A percentile compares a stretch with the other conserved stretches of the same genome.
Conservation (phyloP, 257 asterid species). For the Forsythia suspensa region DNA sequence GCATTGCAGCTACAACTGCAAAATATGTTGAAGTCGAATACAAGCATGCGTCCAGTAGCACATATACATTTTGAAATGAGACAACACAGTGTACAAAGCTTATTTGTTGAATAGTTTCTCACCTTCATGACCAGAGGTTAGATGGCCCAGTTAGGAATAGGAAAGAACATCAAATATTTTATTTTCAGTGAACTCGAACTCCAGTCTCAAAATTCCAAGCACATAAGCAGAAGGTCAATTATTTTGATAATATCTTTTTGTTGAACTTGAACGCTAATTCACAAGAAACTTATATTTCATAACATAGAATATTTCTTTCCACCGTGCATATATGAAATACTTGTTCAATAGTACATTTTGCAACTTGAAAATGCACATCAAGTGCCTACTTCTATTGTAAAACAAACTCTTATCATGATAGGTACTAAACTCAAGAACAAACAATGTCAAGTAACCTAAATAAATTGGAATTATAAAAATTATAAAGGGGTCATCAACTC, state of each 20-base stretch:
- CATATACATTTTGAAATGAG: background rate
- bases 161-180: background rate
- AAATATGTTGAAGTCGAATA: background rate
- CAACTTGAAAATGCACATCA: slow-evolving; percentile 1
- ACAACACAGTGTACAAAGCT: background rate
- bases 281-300: background rate
- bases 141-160: slow-evolving; percentile 1
- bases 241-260: background rate
- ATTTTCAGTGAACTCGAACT: background rate
- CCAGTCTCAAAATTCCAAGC: background rate
- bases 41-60: background rate
- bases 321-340: background rate
- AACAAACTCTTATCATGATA: background rate
- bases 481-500: no score
- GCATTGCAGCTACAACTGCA: background rate
- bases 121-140: background rate
- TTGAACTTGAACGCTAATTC: slow-evolving; percentile 1
- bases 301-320: background rate
- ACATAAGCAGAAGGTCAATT: background rate
- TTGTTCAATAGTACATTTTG: background rate
- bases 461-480: no score
- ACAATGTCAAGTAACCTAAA: no score
- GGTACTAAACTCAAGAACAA: no score
- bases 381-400: background rate
- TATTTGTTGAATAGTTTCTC: background rate